Evolutionary conservation across 129 eudicot species (phyloP).

Genomic region (sunflower (Helianthus annuus)): HanXRQr2.0-SUNRISE NC_035444.2:66673285-66673784

Average conservation of each 20-base stretch:
- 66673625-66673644: too few relatives aligned
- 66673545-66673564: constrained; percentile 6
- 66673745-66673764: too few relatives aligned
- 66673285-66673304: background rate
- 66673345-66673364: too few relatives aligned
- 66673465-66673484: background rate
- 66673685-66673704: constrained; percentile 5
- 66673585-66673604: background rate
- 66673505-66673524: background rate
- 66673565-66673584: background rate
- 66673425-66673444: constrained; percentile 10
- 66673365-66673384: too few relatives aligned
- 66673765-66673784: background rate
- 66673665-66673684: too few relatives aligned
- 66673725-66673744: background rate
- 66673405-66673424: background rate
- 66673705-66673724: constrained; percentile 11
- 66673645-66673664: too few relatives aligned
- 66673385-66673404: background rate
- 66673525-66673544: background rate
- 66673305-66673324: background rate
- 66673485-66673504: background rate
- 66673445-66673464: background rate
- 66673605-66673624: background rate
- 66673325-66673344: too few relatives aligned